phyloP scores from a whole-genome alignment of 2,329 filamentous ascomycete genomes.

The Pseudocercospora musae region DNA sequence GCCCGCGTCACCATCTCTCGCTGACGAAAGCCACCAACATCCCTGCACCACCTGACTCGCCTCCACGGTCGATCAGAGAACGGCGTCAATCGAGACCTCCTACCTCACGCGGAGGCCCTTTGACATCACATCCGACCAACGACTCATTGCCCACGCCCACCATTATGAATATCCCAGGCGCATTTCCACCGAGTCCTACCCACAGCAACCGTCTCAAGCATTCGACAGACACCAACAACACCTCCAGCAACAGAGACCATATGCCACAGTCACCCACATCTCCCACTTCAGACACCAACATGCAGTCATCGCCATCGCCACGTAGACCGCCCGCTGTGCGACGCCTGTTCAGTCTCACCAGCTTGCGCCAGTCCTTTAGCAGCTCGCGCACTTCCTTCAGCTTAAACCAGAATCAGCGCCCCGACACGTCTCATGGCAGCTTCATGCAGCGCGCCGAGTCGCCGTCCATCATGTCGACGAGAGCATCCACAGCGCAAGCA shows the following conservation, averaged over 20 bases:
- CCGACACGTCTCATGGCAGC: constrained; percentile 17
- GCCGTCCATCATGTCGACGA: constrained; percentile 25
- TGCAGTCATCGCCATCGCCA: constrained; percentile 10
- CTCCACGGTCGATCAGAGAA: constrained; percentile 18
- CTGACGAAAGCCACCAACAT: constrained; percentile 29
- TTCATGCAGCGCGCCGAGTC: constrained; percentile 17
- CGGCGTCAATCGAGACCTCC: constrained; percentile 18
- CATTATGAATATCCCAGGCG: constrained; percentile 13
- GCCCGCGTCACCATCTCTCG: constrained; percentile 15
- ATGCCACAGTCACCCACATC: constrained; percentile 27
- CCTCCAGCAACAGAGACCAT: constrained; percentile 21
- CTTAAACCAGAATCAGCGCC: constrained; percentile 16
- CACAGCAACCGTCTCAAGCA: constrained; percentile 13
- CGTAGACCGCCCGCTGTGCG: constrained; percentile 28
- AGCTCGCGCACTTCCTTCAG: constrained; percentile 34
- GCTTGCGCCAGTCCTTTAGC: constrained; percentile 36
- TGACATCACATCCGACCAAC: constrained; percentile 35
- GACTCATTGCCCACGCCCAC: constrained; percentile 18
- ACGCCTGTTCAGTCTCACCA: constrained; percentile 34
- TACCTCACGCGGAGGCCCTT: constrained; percentile 33
- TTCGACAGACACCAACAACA: constrained; percentile 14
- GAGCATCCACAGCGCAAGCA: constrained; percentile 16
- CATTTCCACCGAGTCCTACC: constrained; percentile 26
- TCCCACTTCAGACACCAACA: constrained; percentile 8
- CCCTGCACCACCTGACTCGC: constrained; percentile 27